phyloP scores from a whole-genome alignment of 768 basidiomycete species.

The Myochromella boudieri region DNA sequence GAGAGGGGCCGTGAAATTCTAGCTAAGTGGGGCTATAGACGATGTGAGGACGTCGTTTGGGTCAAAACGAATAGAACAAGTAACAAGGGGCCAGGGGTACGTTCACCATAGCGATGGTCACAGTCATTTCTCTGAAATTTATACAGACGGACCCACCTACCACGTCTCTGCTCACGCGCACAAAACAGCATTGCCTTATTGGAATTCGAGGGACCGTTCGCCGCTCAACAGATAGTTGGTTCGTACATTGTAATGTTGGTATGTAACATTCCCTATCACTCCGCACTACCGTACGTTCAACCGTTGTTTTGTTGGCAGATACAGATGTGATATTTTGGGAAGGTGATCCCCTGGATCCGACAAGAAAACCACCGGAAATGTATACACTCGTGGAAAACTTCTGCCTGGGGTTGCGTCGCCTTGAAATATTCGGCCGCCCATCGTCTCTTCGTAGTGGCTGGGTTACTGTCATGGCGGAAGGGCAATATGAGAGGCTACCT shows the following conservation, averaged over 20 bases:
- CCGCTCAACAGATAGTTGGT: conserved; percentile 91
- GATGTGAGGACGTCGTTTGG: conserved; percentile 99
- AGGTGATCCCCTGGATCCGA: conserved; percentile 82
- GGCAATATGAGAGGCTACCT: conserved; percentile 55
- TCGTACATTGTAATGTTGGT: conserved; percentile 98
- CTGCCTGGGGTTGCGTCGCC: conserved; percentile 87
- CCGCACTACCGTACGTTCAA: too few relatives aligned
- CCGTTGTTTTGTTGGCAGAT: conserved; percentile 59
- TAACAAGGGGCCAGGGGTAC: conserved; percentile 75
- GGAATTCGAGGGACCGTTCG: conserved; percentile 97
- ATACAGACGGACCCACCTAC: conserved; percentile 81
- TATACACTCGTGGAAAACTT: conserved; percentile 97
- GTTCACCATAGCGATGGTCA: conserved; percentile 27
- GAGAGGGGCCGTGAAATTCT: conserved; percentile 91
- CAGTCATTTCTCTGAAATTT: conserved; percentile 3
- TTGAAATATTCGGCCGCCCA: conserved; percentile 84
- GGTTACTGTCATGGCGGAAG: conserved; percentile 80
- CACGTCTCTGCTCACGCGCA: conserved; percentile 81
- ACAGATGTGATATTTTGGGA: conserved; percentile 98
- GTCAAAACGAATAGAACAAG: conserved; percentile 83
- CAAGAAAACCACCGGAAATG: conserved; percentile 90
- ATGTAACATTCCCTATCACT: conserved; percentile 31
- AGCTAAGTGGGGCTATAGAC: conserved; percentile 89
- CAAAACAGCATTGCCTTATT: conserved; percentile 96
- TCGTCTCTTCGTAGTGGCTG: conserved; percentile 82